Conservation (phyloP, 208 protist genomes). For the Entamoeba dispar region DNA sequence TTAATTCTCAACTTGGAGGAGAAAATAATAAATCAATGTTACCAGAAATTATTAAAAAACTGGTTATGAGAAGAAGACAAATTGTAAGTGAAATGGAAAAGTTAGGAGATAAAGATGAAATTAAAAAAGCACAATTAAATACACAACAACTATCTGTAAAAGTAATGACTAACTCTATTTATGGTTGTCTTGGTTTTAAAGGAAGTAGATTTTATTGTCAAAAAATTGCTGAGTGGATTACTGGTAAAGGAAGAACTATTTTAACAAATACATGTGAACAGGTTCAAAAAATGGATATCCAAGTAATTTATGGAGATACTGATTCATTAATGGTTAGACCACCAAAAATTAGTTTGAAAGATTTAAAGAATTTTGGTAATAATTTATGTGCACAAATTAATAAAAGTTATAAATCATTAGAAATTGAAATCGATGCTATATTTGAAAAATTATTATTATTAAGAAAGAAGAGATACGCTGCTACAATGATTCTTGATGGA, state of each 20-base stretch:
- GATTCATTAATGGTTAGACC: slow-evolving; percentile 92
- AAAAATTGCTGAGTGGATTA: slow-evolving; percentile 86
- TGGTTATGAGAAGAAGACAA: background rate
- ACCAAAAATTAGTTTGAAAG: background rate
- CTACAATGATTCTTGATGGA: background rate
- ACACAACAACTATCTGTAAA: slow-evolving; percentile 22
- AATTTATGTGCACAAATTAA: background rate
- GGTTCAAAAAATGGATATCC: slow-evolving; percentile 27
- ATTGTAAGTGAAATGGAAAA: slow-evolving; percentile 4
- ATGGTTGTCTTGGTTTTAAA: slow-evolving; percentile 92
- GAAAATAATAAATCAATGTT: background rate
- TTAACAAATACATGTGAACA: slow-evolving; percentile 71
- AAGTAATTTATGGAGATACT: slow-evolving; percentile 80
- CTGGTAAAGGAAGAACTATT: slow-evolving; percentile 65
- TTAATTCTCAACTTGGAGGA: slow-evolving; percentile 57
- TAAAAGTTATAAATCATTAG: background rate
- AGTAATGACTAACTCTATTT: slow-evolving; percentile 26
- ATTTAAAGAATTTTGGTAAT: background rate
- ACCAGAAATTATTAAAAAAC: background rate
- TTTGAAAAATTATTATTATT: slow-evolving; percentile 42
- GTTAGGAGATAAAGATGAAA: background rate
- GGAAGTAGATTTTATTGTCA: slow-evolving; percentile 88
- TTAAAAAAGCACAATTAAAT: background rate
- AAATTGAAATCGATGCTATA: background rate
- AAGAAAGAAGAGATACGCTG: slow-evolving; percentile 71